A percentile compares a stretch with the other conserved stretches of the same genome.
Conservation (phyloP, 352 stramenopile species). For the Blastocystis hominis region DNA sequence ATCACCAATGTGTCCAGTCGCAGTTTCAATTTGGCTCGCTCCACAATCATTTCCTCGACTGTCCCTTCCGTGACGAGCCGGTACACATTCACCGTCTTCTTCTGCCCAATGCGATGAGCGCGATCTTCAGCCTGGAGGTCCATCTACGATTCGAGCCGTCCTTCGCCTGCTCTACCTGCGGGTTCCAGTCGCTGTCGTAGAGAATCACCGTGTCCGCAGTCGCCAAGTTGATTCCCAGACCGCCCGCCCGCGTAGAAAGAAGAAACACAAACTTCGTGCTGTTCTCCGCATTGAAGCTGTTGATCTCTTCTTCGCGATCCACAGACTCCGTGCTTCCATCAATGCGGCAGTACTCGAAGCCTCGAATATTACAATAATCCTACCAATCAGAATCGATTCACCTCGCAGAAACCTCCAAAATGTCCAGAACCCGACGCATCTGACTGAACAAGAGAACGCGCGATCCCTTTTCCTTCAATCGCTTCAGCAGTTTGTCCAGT, state of each 20-base stretch:
- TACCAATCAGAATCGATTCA: constrained; percentile 67
- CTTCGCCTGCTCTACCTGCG: constrained; percentile 89
- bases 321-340: constrained; percentile 70
- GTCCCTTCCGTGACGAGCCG: constrained; percentile 91
- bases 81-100: no score
- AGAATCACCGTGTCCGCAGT: constrained; percentile 97
- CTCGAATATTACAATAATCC: constrained; percentile 60
- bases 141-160: constrained; percentile 71
- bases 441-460: constrained; percentile 98
- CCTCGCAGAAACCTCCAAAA: constrained; percentile 96
- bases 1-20: constrained; percentile 97
- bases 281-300: constrained; percentile 89
- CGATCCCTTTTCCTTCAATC: constrained; percentile 74
- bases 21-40: constrained; percentile 90
- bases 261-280: constrained; percentile 93
- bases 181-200: constrained; percentile 87
- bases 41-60: constrained; percentile 97
- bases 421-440: constrained; percentile 98
- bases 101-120: constrained; percentile 93
- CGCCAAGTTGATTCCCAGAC: no score
- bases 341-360: constrained; percentile 68
- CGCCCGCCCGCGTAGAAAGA: constrained; percentile 85
- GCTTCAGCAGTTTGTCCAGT: constrained; percentile 81
- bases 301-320: constrained; percentile 74
- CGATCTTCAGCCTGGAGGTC: constrained; percentile 96